phyloP scores from a whole-genome alignment of 1,284 basidiomycete genomes.

The Sanguinoderma infundibulare region DNA sequence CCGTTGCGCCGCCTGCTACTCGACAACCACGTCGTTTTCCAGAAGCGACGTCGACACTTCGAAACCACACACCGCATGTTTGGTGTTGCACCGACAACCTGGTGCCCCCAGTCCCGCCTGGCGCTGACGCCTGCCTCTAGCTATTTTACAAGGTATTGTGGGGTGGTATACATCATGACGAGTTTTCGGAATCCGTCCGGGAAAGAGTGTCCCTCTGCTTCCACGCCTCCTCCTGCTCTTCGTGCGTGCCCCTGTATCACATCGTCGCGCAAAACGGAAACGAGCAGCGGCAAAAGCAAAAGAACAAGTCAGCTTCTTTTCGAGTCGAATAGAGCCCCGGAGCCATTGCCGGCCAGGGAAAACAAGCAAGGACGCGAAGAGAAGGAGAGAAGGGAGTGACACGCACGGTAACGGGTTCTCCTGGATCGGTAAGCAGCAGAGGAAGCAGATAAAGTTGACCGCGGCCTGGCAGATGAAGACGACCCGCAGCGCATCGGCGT shows the following conservation, averaged over 20 bases:
- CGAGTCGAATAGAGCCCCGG: neutral
- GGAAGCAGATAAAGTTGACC: constrained; percentile 64
- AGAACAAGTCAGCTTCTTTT: neutral
- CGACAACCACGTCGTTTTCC: neutral
- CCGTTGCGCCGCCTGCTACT: neutral
- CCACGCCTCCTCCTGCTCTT: constrained; percentile 62
- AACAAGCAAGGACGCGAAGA: constrained; percentile 1
- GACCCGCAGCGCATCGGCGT: constrained; percentile 80
- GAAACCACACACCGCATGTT: neutral
- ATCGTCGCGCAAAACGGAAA: constrained; percentile 1
- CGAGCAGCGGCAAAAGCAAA: constrained; percentile 17
- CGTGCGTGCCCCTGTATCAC: constrained; percentile 56
- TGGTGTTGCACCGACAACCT: neutral
- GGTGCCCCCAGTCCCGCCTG: neutral
- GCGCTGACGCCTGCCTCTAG: constrained; percentile 6
- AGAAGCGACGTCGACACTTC: neutral
- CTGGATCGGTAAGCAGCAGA: constrained; percentile 73
- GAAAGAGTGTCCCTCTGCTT: constrained; percentile 36
- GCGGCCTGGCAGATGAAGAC: constrained; percentile 85
- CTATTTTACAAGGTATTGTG: constrained; percentile 8
- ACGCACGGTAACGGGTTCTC: constrained; percentile 76
- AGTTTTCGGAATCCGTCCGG: constrained; percentile 22
- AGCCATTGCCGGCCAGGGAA: neutral
- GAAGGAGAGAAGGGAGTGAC: constrained; percentile 8
- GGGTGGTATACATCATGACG: constrained; percentile 12